phyloP scores from a whole-genome alignment of 352 stramenopile genomes.

The Globisporangium iwayamae region DNA sequence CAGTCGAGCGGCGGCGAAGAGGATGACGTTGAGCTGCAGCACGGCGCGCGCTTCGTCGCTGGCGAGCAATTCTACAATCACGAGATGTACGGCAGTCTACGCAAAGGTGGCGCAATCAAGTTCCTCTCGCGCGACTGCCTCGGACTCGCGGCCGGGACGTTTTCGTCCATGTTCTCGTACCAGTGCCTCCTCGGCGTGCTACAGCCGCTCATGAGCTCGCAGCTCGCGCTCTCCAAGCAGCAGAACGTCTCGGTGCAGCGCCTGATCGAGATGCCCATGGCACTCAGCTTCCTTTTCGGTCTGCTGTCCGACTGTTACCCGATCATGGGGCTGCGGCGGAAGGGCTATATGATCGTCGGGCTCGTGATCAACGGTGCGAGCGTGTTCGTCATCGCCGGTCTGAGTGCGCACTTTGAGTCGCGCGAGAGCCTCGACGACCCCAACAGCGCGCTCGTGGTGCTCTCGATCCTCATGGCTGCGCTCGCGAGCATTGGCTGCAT shows the following conservation, averaged over 20 bases:
- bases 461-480: slow-evolving; percentile 26
- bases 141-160: slow-evolving; percentile 56
- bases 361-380: slow-evolving; percentile 57
- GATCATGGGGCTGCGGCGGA: slow-evolving; percentile 86
- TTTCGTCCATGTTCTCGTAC: slow-evolving; percentile 71
- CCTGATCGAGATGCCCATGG: slow-evolving; percentile 82
- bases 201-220: slow-evolving; percentile 51
- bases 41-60: slow-evolving; percentile 47
- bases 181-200: slow-evolving; percentile 45
- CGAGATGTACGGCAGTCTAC: slow-evolving; percentile 47
- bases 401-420: slow-evolving; percentile 47
- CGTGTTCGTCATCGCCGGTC: slow-evolving; percentile 48
- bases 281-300: slow-evolving; percentile 87
- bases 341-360: slow-evolving; percentile 90
- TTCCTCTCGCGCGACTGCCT: slow-evolving; percentile 62
- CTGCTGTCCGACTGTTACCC: slow-evolving; percentile 89
- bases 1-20: slow-evolving; percentile 5
- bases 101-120: slow-evolving; percentile 52
- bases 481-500: slow-evolving; percentile 34
- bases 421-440: slow-evolving; percentile 12
- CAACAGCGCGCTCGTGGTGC: slow-evolving; percentile 16
- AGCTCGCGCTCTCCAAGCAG: slow-evolving; percentile 40
- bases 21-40: slow-evolving; percentile 5
- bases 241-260: slow-evolving; percentile 46
- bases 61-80: slow-evolving; percentile 66